phyloP scores from a whole-genome alignment of 1,139 yeast species.

The Pichia sp. region DNA sequence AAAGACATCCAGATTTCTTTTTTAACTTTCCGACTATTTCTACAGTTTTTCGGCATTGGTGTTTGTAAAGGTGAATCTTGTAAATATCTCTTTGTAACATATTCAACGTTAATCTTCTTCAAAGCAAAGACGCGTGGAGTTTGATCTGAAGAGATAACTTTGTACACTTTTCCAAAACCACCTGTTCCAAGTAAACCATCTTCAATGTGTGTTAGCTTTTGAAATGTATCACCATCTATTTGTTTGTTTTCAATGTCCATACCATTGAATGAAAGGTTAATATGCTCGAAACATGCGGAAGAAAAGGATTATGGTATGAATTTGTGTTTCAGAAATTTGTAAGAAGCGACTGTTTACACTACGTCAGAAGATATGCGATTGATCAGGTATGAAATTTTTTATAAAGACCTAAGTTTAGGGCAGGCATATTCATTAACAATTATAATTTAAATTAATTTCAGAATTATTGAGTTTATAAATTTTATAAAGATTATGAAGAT shows the following conservation, averaged over 20 bases:
- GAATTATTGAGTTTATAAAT: not conserved
- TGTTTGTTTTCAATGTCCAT: not conserved
- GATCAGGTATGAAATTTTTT: not conserved
- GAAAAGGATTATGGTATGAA: too few species aligned
- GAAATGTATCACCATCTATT: not conserved
- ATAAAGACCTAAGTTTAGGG: too few species aligned
- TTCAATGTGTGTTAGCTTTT: not conserved
- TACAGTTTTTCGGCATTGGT: not conserved
- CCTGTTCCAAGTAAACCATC: constrained; percentile 51
- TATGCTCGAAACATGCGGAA: not conserved
- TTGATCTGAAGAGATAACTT: constrained; percentile 54
- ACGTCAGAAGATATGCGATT: too few species aligned
- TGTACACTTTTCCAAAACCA: constrained; percentile 69
- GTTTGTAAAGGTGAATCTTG: constrained; percentile 16
- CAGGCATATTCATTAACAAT: too few species aligned
- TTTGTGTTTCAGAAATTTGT: too few species aligned
- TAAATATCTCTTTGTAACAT: constrained; percentile 23
- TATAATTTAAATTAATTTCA: too few species aligned
- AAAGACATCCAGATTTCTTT: constrained; percentile 9
- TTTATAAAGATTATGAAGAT: not conserved
- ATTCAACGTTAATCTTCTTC: constrained; percentile 64
- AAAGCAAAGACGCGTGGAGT: constrained; percentile 62
- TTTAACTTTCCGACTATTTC: not conserved
- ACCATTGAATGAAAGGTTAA: too few species aligned
- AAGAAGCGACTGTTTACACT: too few species aligned